A percentile compares a stretch with the other conserved stretches of the same genome.
phyloP scores from a whole-genome alignment of 306 rosid genomes.

The Benincasa hispida region DNA sequence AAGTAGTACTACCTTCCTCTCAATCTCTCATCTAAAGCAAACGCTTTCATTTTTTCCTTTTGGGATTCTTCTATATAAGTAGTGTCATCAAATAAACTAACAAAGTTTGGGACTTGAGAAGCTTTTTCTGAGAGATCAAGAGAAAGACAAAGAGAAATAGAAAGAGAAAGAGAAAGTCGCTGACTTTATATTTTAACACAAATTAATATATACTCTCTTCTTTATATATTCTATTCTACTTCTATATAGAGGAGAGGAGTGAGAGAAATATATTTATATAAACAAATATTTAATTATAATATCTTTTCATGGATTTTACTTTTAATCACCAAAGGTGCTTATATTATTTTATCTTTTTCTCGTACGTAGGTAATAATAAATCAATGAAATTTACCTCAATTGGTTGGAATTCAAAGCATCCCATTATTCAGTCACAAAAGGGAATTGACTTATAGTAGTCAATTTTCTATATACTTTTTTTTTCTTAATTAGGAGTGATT shows the following conservation, averaged over 20 bases:
- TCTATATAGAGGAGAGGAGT: no score
- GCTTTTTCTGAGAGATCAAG: background rate
- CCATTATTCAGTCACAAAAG: background rate
- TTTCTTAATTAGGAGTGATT: background rate
- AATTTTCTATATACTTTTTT: background rate
- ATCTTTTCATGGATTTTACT: no score
- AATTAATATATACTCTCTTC: background rate
- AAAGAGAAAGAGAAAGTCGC: conserved; percentile 31
- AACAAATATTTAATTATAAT: no score
- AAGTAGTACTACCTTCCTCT: no score
- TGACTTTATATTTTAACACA: conserved; percentile 66
- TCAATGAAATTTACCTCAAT: background rate
- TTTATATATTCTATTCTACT: no score
- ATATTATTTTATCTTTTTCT: background rate
- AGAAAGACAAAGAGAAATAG: conserved; percentile 9
- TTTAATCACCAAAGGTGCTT: no score
- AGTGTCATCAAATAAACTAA: background rate
- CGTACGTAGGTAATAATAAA: background rate
- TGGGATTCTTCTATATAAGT: no score
- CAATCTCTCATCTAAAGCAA: no score
- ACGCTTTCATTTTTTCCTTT: no score
- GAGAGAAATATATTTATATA: no score
- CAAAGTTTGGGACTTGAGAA: background rate
- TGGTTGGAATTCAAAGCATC: background rate
- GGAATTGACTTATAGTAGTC: background rate